These are phyloP conservation scores for Lyophyllum semitale DNA, from an alignment of 768 basidiomycete species.

Conservation along the genomic window DNA sequence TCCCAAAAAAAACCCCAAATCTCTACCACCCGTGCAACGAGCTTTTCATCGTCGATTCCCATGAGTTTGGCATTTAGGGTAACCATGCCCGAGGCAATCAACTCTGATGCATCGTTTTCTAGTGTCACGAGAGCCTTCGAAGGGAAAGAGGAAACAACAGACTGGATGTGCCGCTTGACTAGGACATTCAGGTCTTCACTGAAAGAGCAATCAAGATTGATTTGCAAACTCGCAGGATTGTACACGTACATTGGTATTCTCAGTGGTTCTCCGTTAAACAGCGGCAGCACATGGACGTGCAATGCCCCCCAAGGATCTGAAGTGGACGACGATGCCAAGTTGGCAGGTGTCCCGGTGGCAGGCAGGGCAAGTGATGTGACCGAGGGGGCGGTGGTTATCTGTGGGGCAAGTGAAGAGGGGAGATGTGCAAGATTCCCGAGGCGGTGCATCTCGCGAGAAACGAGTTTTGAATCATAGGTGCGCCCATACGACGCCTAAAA, in stretches of 20 bases:
- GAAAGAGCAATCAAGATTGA: background rate
- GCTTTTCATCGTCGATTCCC: conserved; percentile 74
- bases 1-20: conserved; percentile 96
- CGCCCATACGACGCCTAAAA: conserved; percentile 59
- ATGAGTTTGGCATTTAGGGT: conserved; percentile 85
- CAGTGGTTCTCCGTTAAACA: conserved; percentile 91
- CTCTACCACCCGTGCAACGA: conserved; percentile 79
- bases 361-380: conserved; percentile 47
- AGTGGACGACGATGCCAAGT: conserved; percentile 41
- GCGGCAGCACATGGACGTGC: conserved; percentile 84
- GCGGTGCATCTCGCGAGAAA: conserved; percentile 84
- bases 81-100: conserved; percentile 88
- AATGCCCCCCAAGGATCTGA: conserved; percentile 82
- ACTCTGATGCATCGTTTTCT: conserved; percentile 77
- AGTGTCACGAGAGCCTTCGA: conserved; percentile 74
- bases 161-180: conserved; percentile 76
- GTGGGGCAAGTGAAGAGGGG: conserved; percentile 53
- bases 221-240: background rate
- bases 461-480: conserved; percentile 79
- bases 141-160: conserved; percentile 71
- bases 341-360: conserved; percentile 39
- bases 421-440: conserved; percentile 63
- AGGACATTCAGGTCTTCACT: conserved; percentile 89
- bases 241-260: conserved; percentile 74
- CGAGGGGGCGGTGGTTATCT: conserved; percentile 50